phyloP scores from a whole-genome alignment of 2,329 filamentous ascomycete species.

The Colletotrichum cereale region DNA sequence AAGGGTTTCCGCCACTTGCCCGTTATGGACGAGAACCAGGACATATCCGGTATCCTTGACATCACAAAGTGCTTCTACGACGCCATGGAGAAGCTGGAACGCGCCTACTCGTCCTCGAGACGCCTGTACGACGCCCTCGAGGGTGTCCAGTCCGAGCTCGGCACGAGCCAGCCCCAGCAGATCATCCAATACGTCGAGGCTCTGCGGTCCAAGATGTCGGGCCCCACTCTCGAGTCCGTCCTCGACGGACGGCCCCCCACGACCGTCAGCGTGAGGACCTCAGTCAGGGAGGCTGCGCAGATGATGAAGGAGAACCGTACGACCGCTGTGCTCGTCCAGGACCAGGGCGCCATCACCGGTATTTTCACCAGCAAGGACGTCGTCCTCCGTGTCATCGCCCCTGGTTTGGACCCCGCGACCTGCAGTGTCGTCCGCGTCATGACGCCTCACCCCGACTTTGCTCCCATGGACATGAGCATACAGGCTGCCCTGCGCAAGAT shows the following conservation, averaged over 20 bases:
- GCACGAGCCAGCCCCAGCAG: conserved; percentile 95
- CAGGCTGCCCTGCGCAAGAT: conserved; percentile 98
- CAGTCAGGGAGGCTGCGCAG: conserved; percentile 93
- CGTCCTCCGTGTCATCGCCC: conserved; percentile 96
- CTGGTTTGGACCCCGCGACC: conserved; percentile 90
- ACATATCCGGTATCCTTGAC: conserved; percentile 97
- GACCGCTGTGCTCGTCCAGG: conserved; percentile 94
- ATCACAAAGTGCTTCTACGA: conserved; percentile 99
- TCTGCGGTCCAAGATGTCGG: conserved; percentile 95
- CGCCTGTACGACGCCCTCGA: conserved; percentile 98
- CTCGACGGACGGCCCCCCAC: conserved; percentile 91
- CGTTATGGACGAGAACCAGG: conserved; percentile 99
- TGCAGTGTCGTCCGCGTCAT: conserved; percentile 99
- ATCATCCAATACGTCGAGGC: conserved; percentile 99
- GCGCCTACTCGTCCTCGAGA: conserved; percentile 96
- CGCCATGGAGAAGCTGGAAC: conserved; percentile 99
- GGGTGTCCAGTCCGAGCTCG: conserved; percentile 96
- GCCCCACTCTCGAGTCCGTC: conserved; percentile 94
- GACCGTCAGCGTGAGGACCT: conserved; percentile 94
- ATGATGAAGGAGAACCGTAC: conserved; percentile 99
- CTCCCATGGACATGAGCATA: conserved; percentile 98
- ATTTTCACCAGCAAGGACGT: conserved; percentile 99
- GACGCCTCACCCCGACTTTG: conserved; percentile 99
- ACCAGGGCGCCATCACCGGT: conserved; percentile 96
- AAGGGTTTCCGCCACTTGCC: conserved; percentile 98